A percentile compares a stretch with the other conserved stretches of the same genome.
Evolutionary conservation across 2,329 filamentous ascomycete species (phyloP).

Genomic region (Aspergillus sp.): DNA sequence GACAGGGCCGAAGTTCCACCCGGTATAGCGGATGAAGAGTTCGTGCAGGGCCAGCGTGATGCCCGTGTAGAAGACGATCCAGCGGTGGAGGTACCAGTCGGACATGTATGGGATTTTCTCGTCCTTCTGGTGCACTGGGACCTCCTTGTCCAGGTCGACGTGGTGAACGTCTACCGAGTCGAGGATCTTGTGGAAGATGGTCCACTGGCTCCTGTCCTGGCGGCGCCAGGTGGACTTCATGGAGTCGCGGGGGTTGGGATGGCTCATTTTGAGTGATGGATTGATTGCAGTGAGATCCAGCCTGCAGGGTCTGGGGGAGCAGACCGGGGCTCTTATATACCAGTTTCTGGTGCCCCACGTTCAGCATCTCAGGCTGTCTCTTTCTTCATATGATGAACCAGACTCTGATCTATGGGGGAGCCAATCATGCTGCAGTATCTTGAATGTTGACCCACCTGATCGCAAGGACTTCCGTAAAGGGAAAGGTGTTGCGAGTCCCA

Average conservation of each 20-base stretch:
- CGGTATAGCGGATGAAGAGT: slow-evolving; percentile 27
- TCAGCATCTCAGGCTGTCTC: too few species aligned
- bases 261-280: slow-evolving; percentile 41
- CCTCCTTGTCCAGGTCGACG: slow-evolving; percentile 26
- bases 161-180: slow-evolving; percentile 32
- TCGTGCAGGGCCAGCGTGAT: slow-evolving; percentile 42
- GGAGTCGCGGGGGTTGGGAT: slow-evolving; percentile 32
- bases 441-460: too few species aligned
- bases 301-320: too few species aligned
- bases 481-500: too few species aligned
- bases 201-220: slow-evolving; percentile 31
- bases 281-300: too few species aligned
- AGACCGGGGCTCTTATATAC: too few species aligned
- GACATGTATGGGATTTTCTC: slow-evolving; percentile 43
- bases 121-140: slow-evolving; percentile 42
- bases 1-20: slow-evolving; percentile 34
- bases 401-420: too few species aligned
- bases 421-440: too few species aligned
- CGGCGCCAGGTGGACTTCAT: slow-evolving; percentile 44
- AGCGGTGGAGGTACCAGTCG: slow-evolving; percentile 37
- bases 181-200: slow-evolving; percentile 30
- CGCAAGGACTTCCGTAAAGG: too few species aligned
- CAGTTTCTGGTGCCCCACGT: too few species aligned
- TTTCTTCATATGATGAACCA: too few species aligned
- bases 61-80: slow-evolving; percentile 40